phyloP scores from a whole-genome alignment of 1,284 basidiomycete genomes.

The Puccinia hordei region DNA sequence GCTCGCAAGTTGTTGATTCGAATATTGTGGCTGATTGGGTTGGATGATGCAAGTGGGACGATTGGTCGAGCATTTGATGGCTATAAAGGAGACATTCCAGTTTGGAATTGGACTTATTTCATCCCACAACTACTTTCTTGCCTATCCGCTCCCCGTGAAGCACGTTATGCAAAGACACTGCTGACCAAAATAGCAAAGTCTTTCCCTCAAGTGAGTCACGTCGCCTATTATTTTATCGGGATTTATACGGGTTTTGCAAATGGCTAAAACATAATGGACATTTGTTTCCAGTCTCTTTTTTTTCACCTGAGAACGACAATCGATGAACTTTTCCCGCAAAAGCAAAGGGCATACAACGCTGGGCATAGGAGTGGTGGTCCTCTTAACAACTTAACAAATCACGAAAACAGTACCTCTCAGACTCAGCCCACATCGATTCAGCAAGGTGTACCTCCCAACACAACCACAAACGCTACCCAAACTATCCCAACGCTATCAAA shows the following conservation, averaged over 20 bases:
- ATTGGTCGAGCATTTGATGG: slow-evolving; percentile 90
- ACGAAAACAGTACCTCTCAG: slow-evolving; percentile 52
- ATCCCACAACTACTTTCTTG: slow-evolving; percentile 94
- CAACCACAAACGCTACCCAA: slow-evolving; percentile 30
- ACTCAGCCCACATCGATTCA: slow-evolving; percentile 51
- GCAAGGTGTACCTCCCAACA: slow-evolving; percentile 56
- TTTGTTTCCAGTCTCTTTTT: slow-evolving; percentile 75
- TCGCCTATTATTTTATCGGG: slow-evolving; percentile 14
- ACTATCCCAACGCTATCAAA: not conserved
- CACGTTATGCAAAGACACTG: slow-evolving; percentile 86
- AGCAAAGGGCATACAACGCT: slow-evolving; percentile 46
- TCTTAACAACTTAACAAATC: slow-evolving; percentile 51
- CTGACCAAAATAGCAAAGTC: slow-evolving; percentile 86
- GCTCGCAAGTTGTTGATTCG: slow-evolving; percentile 87
- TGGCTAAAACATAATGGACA: not conserved
- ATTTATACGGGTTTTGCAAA: slow-evolving; percentile 29
- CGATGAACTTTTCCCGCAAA: slow-evolving; percentile 68
- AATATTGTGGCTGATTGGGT: slow-evolving; percentile 91
- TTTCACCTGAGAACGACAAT: slow-evolving; percentile 89
- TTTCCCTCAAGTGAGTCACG: slow-evolving; percentile 78
- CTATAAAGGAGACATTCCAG: slow-evolving; percentile 93
- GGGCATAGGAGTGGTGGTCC: slow-evolving; percentile 34
- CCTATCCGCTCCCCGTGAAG: slow-evolving; percentile 79
- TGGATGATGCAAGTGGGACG: slow-evolving; percentile 76
- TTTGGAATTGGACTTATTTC: slow-evolving; percentile 99